A percentile compares a stretch with the other conserved stretches of the same genome.
phyloP scores from a whole-genome alignment of 805 yeast genomes.

The Wickerhamiella allomyrinae region DNA sequence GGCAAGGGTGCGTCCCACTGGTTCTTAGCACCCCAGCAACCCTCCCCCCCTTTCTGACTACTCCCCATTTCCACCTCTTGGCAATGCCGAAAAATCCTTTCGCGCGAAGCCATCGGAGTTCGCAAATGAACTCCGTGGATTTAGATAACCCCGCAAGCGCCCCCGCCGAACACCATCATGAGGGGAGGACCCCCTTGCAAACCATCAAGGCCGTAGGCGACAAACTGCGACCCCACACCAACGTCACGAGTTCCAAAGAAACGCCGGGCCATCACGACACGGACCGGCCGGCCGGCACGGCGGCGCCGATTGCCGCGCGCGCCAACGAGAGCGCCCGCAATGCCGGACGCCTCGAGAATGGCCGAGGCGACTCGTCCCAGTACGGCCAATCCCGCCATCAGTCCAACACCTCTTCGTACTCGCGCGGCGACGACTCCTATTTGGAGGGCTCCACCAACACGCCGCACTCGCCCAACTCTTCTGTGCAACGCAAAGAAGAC shows the following conservation, averaged over 20 bases:
- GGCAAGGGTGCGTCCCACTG: slow-evolving; percentile 1
- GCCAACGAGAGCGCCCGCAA: slow-evolving; percentile 18
- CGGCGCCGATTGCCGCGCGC: slow-evolving; percentile 20
- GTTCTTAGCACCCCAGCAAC: no score
- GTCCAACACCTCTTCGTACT: not conserved
- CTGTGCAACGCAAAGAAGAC: not conserved
- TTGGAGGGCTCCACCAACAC: not conserved
- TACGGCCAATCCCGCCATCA: not conserved
- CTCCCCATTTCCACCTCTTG: not conserved
- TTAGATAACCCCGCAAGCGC: not conserved
- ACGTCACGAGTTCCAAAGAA: slow-evolving; percentile 18
- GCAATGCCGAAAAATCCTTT: slow-evolving; percentile 1
- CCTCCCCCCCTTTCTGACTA: not conserved
- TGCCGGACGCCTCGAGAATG: slow-evolving; percentile 13
- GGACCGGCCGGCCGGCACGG: slow-evolving; percentile 20
- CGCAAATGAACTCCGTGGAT: not conserved
- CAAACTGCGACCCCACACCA: slow-evolving; percentile 19
- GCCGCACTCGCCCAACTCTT: no score
- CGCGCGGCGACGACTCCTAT: not conserved
- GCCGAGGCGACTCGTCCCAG: not conserved
- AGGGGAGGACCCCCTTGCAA: slow-evolving; percentile 11
- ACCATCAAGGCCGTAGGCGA: slow-evolving; percentile 14
- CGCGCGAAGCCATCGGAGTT: not conserved
- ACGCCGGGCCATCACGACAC: slow-evolving; percentile 17
- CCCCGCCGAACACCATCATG: not conserved